Base-by-base conservation (phyloP, 176 grass and related monocot species). In the Bothriochloa decipiens region DNA sequence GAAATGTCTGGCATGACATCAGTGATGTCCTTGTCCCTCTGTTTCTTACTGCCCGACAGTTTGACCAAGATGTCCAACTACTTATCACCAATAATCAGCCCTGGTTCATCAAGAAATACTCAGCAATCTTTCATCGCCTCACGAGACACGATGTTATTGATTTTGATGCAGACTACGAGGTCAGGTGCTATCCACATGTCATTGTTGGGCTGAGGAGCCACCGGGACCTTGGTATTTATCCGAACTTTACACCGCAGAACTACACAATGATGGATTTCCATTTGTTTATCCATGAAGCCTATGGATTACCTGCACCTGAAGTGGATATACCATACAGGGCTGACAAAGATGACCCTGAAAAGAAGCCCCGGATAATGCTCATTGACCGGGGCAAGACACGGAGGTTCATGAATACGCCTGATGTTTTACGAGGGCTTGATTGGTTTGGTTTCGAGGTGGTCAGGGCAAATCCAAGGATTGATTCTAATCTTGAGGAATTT, bases 311-410 rank as follows among this genome's bases (percentile, higher is more conserved):
- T 33, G 77, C 64, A 8, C 81, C 90, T 0, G 16, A 82, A 42
- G 86, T 82, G 39, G 82, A 74, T 42, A 81, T 93, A 85, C 81
- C 69, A 14, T 83, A 85, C 77, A 83, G 61, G 28, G 85, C 72
- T 0, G 72, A 85, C 62, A 85, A 86, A 80, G 87, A 85, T 43
- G 84, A 84, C 23, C 57, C 81, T 7, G 81, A 87, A 45, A 90
- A 87, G 86, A 91, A 89, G 77, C 95, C 95, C 63, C 79, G 86
- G 55, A 72, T 97, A 74, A 87, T 97, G 86, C 72, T 97, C 4
- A 92, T 97, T 28, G 65, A 87, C 20, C 71, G 92, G 18, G 66
- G n/a, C 27, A 90, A 92, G 12, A 84, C 92, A 5, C 80, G 94
- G 36, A 81, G 69, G 35, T 83, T 94, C 27, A 37, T 86, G 36